These are phyloP conservation scores for Neurospora sp. DNA, from an alignment of 495 filamentous ascomycete genomes.

Conservation along the genomic window DNA sequence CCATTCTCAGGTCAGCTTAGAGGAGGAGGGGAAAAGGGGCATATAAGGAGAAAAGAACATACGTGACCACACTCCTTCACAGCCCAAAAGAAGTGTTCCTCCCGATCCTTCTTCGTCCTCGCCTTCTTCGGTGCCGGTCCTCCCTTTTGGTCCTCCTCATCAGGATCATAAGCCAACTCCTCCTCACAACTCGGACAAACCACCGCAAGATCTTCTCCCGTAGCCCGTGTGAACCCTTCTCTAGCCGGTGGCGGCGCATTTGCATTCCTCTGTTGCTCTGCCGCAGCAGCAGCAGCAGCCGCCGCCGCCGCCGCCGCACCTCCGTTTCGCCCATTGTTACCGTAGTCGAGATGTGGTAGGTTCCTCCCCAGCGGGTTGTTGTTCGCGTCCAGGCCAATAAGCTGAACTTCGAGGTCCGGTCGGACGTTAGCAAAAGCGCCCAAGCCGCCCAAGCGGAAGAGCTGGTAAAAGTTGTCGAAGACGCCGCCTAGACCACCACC, in stretches of 20 bases:
- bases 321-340: slow-evolving; percentile 13
- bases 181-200: slow-evolving; percentile 39
- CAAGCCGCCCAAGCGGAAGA: neutral
- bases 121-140: slow-evolving; percentile 25
- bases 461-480: neutral
- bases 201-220: slow-evolving; percentile 26
- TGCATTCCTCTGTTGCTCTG: slow-evolving; percentile 12
- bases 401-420: slow-evolving; percentile 10
- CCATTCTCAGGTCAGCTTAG: neutral
- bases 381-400: slow-evolving; percentile 6
- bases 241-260: slow-evolving; percentile 24
- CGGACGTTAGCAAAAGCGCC: neutral
- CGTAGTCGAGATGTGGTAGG: slow-evolving; percentile 21
- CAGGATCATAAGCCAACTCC: slow-evolving; percentile 36
- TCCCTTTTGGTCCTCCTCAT: slow-evolving; percentile 6
- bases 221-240: slow-evolving; percentile 33
- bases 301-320: neutral
- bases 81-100: slow-evolving; percentile 41
- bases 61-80: slow-evolving; percentile 41
- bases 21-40: neutral
- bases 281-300: neutral
- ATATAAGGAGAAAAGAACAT: slow-evolving; percentile 9
- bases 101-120: slow-evolving; percentile 29
- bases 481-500: neutral
- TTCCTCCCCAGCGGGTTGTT: slow-evolving; percentile 20